Percentiles rank a stretch among this genome's conserved stretches.
Conservation (phyloP, 192 early-diverging fungal genomes). For the Coemansia sp. region DNA sequence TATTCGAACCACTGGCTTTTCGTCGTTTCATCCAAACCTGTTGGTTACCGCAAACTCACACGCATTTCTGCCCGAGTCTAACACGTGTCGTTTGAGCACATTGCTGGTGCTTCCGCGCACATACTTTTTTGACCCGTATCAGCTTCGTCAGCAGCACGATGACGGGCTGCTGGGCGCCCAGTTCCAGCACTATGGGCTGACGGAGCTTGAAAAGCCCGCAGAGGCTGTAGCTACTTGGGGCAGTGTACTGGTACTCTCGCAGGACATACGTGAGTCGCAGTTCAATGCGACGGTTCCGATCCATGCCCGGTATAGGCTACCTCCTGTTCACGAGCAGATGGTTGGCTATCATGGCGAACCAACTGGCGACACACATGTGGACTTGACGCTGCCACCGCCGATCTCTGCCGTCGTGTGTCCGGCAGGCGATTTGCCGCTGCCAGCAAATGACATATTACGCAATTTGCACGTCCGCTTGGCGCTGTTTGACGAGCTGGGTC, state of each 20-base stretch:
- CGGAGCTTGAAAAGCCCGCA: constrained; percentile 47
- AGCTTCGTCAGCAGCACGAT: constrained; percentile 21
- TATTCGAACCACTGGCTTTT: constrained; percentile 13
- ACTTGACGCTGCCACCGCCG: constrained; percentile 30
- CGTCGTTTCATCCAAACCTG: constrained; percentile 44
- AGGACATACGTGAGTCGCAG: background rate
- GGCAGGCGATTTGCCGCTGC: background rate
- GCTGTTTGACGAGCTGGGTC: constrained; percentile 43
- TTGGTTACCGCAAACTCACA: constrained; percentile 10
- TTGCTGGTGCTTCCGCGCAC: constrained; percentile 28
- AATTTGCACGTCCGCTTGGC: constrained; percentile 20
- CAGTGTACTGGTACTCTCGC: constrained; percentile 31
- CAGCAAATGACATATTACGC: background rate
- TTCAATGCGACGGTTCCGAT: constrained; percentile 26
- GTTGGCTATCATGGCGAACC: constrained; percentile 47
- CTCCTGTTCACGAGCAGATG: constrained; percentile 15
- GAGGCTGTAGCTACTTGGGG: constrained; percentile 44
- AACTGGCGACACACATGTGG: constrained; percentile 25
- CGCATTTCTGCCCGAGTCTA: background rate
- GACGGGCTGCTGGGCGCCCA: constrained; percentile 8
- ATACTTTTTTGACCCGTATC: constrained; percentile 53
- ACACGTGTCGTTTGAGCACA: constrained; percentile 16
- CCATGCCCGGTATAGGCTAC: constrained; percentile 46
- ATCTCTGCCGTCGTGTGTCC: constrained; percentile 37
- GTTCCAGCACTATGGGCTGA: constrained; percentile 26